Percentiles rank a stretch among this genome's conserved stretches.
Conservation (phyloP, 2,329 filamentous ascomycete genomes). For the Aureobasidium sp. region DNA sequence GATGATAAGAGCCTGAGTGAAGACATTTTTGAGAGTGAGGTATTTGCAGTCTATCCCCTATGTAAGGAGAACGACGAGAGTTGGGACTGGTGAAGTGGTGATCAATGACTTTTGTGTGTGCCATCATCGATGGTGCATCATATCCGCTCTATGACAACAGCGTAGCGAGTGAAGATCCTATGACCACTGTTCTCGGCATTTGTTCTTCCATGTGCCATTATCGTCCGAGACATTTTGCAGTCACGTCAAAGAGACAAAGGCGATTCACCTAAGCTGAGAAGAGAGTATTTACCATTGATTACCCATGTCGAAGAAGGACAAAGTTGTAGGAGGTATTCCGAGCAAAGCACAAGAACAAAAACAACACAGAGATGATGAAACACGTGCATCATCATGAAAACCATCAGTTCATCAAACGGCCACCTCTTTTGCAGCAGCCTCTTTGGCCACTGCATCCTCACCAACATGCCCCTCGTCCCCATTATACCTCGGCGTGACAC, state of each 20-base stretch:
- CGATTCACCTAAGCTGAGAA: no score
- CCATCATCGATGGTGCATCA: background rate
- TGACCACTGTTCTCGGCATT: background rate
- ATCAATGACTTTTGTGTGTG: background rate
- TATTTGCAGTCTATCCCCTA: background rate
- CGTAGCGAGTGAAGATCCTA: background rate
- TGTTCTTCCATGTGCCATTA: background rate
- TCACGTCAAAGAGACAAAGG: no score
- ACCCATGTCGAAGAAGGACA: background rate
- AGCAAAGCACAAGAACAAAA: background rate
- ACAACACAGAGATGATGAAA: no score
- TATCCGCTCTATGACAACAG: background rate
- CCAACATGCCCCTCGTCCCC: background rate
- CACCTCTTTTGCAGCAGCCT: constrained; percentile 2
- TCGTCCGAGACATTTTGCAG: no score
- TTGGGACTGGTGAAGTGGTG: background rate
- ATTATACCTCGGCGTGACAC: constrained; percentile 35
- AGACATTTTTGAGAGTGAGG: background rate
- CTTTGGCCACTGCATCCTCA: background rate
- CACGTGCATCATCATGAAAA: background rate
- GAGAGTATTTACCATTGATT: background rate
- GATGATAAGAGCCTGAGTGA: background rate
- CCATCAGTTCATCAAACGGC: background rate
- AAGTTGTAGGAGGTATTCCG: background rate
- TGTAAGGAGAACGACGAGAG: background rate